A percentile compares a stretch with the other conserved stretches of the same genome.
These are phyloP conservation scores for Coniochaeta sp. DNA, from an alignment of 2,329 filamentous ascomycete species.

Conservation along the genomic window DNA sequence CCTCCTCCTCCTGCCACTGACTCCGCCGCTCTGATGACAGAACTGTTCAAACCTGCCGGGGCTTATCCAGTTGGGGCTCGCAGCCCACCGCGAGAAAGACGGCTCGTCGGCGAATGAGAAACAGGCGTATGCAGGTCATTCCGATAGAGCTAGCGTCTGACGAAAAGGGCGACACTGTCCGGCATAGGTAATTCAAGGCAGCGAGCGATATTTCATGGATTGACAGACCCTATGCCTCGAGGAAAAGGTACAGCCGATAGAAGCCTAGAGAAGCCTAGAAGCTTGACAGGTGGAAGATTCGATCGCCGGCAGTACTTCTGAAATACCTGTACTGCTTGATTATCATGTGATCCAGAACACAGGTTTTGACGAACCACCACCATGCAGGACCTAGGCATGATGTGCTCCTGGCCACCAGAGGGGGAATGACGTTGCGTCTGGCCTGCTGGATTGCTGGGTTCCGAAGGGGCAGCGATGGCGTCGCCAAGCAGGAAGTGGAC, in stretches of 20 bases:
- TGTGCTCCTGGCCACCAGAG: neutral
- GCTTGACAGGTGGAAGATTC: neutral
- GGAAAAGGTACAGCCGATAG: neutral
- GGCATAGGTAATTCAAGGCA: neutral
- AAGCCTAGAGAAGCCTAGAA: neutral
- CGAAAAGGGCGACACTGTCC: neutral
- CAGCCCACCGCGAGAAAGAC: neutral
- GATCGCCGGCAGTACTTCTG: neutral
- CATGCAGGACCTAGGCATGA: neutral
- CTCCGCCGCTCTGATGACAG: neutral
- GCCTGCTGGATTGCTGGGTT: neutral
- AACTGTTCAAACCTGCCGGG: neutral
- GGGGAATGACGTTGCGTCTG: neutral
- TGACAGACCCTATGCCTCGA: neutral
- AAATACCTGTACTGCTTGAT: neutral
- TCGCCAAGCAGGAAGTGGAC: neutral
- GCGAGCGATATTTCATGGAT: neutral
- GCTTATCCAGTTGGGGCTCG: neutral
- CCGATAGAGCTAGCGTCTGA: neutral
- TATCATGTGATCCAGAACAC: neutral
- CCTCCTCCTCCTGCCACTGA: neutral
- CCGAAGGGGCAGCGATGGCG: neutral
- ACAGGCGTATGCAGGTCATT: neutral
- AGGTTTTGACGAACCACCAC: neutral
- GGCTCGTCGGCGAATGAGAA: neutral